These are phyloP conservation scores for Punctularia strigosozonata DNA, from an alignment of 768 basidiomycete species.

Conservation along the genomic window DNA sequence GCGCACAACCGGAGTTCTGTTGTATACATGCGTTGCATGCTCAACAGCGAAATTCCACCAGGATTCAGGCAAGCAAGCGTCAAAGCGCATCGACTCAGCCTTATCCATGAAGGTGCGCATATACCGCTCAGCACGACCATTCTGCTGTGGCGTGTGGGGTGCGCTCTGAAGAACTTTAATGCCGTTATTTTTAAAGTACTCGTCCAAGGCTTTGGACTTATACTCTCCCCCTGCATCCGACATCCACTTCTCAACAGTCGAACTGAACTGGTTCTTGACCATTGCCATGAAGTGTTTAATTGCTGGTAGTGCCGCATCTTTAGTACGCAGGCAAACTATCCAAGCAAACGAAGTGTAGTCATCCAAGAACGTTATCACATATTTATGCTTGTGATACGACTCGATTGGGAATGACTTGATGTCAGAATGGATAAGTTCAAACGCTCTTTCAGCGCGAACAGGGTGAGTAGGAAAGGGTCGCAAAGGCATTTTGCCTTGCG, in stretches of 20 bases:
- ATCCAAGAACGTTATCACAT: slow-evolving; percentile 4
- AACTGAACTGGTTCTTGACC: slow-evolving; percentile 1
- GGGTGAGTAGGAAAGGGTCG: neutral
- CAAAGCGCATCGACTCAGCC: too few species aligned
- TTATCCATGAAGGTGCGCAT: too few species aligned
- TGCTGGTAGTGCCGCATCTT: slow-evolving; percentile 1
- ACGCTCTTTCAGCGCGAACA: neutral
- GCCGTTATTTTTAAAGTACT: slow-evolving; percentile 3
- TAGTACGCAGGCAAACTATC: neutral
- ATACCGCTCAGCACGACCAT: neutral
- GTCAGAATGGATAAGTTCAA: slow-evolving; percentile 3
- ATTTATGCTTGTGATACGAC: slow-evolving; percentile 2
- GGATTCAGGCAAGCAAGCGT: too few species aligned
- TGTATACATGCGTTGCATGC: too few species aligned
- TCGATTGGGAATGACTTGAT: neutral
- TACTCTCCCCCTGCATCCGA: slow-evolving; percentile 2
- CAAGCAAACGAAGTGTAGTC: slow-evolving; percentile 3
- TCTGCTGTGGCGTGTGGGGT: neutral
- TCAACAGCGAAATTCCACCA: too few species aligned
- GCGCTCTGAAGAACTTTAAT: slow-evolving; percentile 5
- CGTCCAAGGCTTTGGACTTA: too few species aligned
- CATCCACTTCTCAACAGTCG: slow-evolving; percentile 2
- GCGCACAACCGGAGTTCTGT: too few species aligned
- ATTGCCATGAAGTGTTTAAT: slow-evolving; percentile 1
- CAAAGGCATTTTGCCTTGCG: neutral